A percentile compares a stretch with the other conserved stretches of the same genome.
phyloP scores from a whole-genome alignment of 1,284 basidiomycete genomes.

The Cutaneotrichosporon dermatis region DNA sequence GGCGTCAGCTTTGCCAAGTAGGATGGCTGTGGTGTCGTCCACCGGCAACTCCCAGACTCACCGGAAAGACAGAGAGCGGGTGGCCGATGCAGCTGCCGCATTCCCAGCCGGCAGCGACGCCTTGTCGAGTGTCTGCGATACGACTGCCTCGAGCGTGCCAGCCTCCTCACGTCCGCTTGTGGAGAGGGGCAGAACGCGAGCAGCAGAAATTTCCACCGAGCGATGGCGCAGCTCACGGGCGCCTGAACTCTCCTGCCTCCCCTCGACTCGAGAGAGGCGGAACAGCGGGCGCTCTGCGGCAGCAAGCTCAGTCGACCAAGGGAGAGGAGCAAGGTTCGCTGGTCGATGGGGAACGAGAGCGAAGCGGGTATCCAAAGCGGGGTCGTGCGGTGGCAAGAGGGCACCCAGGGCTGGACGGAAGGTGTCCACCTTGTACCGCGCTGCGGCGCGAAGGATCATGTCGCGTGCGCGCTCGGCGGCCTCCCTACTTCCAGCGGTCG shows the following conservation, averaged over 20 bases:
- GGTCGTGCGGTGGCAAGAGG: neutral
- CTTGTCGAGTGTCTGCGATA: neutral
- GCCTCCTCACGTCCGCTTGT: neutral
- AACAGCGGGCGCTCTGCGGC: constrained; percentile 9
- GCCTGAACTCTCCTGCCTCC: neutral
- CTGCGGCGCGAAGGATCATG: neutral
- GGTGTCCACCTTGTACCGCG: neutral
- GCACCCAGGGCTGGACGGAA: neutral
- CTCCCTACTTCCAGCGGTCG: neutral
- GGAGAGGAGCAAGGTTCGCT: constrained; percentile 5
- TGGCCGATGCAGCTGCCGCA: neutral
- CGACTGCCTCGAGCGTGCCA: neutral
- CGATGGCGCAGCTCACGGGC: constrained; percentile 5
- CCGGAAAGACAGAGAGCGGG: neutral
- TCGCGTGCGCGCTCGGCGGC: constrained; percentile 6
- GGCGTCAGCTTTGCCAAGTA: neutral
- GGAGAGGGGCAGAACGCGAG: neutral
- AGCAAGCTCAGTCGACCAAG: constrained; percentile 8
- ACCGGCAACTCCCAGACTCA: no score
- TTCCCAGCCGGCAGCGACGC: neutral
- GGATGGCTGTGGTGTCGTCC: no score
- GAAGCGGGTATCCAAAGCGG: neutral
- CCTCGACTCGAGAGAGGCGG: constrained; percentile 7
- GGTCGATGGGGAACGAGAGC: constrained; percentile 12
- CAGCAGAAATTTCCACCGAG: neutral